These are phyloP conservation scores for Talaromyces verruculosus DNA, from an alignment of 2,329 filamentous ascomycete genomes.

Conservation along the genomic window DNA sequence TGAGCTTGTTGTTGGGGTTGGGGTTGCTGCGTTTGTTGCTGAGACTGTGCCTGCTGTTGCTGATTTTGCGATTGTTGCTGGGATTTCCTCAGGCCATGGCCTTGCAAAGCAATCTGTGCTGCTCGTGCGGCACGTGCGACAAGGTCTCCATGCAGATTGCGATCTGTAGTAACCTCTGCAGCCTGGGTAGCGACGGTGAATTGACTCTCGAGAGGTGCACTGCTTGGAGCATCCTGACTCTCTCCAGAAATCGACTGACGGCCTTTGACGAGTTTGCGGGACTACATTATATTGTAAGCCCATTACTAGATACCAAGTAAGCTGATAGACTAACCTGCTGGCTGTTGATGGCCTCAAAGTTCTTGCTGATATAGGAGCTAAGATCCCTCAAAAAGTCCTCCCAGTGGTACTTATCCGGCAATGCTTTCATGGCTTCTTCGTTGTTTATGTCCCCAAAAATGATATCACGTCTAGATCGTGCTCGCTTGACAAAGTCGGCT, in stretches of 20 bases:
- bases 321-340: constrained; percentile 42
- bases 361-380: constrained; percentile 58
- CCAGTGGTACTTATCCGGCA: constrained; percentile 64
- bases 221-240: constrained; percentile 34
- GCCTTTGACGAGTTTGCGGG: constrained; percentile 42
- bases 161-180: constrained; percentile 42
- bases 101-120: constrained; percentile 50
- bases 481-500: constrained; percentile 58
- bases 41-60: constrained; percentile 36
- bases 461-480: constrained; percentile 56
- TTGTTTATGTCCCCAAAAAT: constrained; percentile 57
- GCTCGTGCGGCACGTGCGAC: constrained; percentile 50
- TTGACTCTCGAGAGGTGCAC: constrained; percentile 43
- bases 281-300: constrained; percentile 26
- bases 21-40: constrained; percentile 25
- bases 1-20: constrained; percentile 32
- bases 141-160: constrained; percentile 46
- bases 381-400: constrained; percentile 62
- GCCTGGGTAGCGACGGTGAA: constrained; percentile 42
- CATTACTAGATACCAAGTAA: neutral
- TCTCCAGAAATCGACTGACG: constrained; percentile 41
- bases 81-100: constrained; percentile 40
- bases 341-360: constrained; percentile 54
- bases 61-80: constrained; percentile 37
- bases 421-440: constrained; percentile 48